These are phyloP conservation scores for Diutina ranongensis DNA, from an alignment of 1,139 yeast genomes.

Conservation along the genomic window DNA sequence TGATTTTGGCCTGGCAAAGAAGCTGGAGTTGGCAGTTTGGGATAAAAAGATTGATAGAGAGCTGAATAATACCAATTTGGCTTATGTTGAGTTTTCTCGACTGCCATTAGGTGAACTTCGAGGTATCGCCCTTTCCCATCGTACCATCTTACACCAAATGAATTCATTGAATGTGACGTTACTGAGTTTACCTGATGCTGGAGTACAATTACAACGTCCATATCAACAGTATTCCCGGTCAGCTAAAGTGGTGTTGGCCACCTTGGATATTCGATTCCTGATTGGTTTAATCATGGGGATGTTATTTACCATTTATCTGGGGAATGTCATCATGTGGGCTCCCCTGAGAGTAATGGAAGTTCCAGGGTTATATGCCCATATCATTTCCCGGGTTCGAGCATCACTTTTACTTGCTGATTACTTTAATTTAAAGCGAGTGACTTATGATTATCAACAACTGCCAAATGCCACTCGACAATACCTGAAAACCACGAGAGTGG, in stretches of 20 bases:
- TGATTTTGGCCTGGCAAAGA: constrained; percentile 65
- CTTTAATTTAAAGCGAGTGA: constrained; percentile 83
- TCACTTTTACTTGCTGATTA: constrained; percentile 76
- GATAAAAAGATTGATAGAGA: constrained; percentile 14
- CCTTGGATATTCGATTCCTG: constrained; percentile 77
- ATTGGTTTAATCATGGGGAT: constrained; percentile 81
- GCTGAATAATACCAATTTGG: constrained; percentile 42
- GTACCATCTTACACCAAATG: constrained; percentile 86
- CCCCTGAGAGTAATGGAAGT: constrained; percentile 65
- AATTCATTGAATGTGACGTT: constrained; percentile 58
- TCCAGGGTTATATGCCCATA: constrained; percentile 82
- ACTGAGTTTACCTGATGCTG: constrained; percentile 47
- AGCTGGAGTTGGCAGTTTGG: constrained; percentile 25
- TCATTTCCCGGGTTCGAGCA: constrained; percentile 60
- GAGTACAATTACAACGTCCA: constrained; percentile 25
- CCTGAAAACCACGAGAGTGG: constrained; percentile 68
- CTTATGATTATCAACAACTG: constrained; percentile 83
- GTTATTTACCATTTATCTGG: constrained; percentile 72
- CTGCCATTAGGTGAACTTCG: constrained; percentile 86
- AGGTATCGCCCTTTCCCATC: constrained; percentile 88
- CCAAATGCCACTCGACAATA: constrained; percentile 78
- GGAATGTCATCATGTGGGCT: constrained; percentile 73
- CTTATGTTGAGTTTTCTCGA: constrained; percentile 86
- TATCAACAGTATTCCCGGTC: constrained; percentile 17
- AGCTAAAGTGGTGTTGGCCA: constrained; percentile 44